A percentile compares a stretch with the other conserved stretches of the same genome.
Conservation (phyloP, 2,329 filamentous ascomycete genomes). For the Aspergillus chevalieri region DNA sequence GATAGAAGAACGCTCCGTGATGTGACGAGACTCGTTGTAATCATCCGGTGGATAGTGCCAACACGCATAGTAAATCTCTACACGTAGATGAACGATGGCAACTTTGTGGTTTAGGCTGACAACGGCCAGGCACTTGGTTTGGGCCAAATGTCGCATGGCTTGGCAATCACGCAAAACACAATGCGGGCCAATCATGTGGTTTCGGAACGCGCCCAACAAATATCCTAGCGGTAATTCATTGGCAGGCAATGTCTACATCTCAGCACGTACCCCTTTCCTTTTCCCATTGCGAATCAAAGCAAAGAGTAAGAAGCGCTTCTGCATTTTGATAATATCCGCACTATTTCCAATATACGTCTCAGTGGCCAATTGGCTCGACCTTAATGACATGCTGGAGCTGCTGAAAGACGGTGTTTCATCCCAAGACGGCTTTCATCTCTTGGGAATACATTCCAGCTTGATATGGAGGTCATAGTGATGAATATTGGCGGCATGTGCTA, state of each 20-base stretch:
- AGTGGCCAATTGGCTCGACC: no score
- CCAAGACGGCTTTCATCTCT: background rate
- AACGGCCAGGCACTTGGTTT: background rate
- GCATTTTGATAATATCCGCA: background rate
- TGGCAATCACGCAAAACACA: background rate
- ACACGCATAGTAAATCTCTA: background rate
- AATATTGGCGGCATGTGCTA: slow-evolving; percentile 11
- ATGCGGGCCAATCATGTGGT: background rate
- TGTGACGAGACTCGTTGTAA: background rate
- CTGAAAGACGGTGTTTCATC: no score
- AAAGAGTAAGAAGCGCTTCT: background rate
- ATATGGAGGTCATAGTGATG: slow-evolving; percentile 14
- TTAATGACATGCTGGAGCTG: no score
- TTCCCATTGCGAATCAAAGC: background rate
- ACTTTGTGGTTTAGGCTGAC: background rate
- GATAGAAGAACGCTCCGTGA: background rate
- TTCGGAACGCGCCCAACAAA: background rate
- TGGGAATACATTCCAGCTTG: slow-evolving; percentile 8
- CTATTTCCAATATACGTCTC: background rate
- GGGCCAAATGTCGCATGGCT: background rate
- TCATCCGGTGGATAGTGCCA: background rate
- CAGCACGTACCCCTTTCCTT: no score
- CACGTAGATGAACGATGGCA: background rate
- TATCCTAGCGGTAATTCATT: background rate
- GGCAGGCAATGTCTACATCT: background rate